phyloP scores from a whole-genome alignment of 768 basidiomycete species.

The Macrolepiota dolichaula region DNA sequence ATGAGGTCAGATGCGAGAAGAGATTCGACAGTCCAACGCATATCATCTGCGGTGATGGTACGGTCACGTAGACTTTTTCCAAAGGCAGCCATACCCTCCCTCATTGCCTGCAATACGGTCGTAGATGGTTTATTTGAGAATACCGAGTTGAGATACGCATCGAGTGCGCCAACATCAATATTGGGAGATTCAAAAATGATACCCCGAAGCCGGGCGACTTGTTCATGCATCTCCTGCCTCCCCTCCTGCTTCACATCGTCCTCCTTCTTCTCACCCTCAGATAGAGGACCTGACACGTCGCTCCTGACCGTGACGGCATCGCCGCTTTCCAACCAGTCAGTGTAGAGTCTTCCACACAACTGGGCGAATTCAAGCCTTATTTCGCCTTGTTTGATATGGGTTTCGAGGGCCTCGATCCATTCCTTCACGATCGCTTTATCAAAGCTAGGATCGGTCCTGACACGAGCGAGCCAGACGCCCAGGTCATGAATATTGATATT shows the following conservation, averaged over 20 bases:
- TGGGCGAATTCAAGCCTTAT: conserved; percentile 37
- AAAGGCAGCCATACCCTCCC: conserved; percentile 25
- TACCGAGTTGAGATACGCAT: conserved; percentile 31
- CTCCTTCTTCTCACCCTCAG: conserved; percentile 11
- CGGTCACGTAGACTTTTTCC: conserved; percentile 23
- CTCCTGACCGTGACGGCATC: conserved; percentile 29
- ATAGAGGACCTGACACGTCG: conserved; percentile 14
- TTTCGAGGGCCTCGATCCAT: conserved; percentile 36
- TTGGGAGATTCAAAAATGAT: conserved; percentile 36
- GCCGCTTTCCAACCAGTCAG: conserved; percentile 41
- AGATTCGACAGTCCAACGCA: conserved; percentile 29
- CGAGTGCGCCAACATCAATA: conserved; percentile 29
- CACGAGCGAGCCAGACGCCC: conserved; percentile 35
- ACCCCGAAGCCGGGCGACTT: conserved; percentile 34
- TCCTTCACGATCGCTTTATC: conserved; percentile 28
- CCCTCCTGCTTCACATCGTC: conserved; percentile 27
- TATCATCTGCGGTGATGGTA: conserved; percentile 22
- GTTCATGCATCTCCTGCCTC: conserved; percentile 39
- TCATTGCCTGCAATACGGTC: conserved; percentile 26
- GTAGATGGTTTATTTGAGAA: conserved; percentile 31
- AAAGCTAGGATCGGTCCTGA: conserved; percentile 38
- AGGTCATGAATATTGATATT: conserved; percentile 28
- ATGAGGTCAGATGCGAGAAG: conserved; percentile 34
- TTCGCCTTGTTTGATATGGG: conserved; percentile 33
- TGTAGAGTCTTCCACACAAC: conserved; percentile 38